These are phyloP conservation scores for Fusarium proliferatum DNA, from an alignment of 2,329 filamentous ascomycete genomes.

Conservation along the genomic window DNA sequence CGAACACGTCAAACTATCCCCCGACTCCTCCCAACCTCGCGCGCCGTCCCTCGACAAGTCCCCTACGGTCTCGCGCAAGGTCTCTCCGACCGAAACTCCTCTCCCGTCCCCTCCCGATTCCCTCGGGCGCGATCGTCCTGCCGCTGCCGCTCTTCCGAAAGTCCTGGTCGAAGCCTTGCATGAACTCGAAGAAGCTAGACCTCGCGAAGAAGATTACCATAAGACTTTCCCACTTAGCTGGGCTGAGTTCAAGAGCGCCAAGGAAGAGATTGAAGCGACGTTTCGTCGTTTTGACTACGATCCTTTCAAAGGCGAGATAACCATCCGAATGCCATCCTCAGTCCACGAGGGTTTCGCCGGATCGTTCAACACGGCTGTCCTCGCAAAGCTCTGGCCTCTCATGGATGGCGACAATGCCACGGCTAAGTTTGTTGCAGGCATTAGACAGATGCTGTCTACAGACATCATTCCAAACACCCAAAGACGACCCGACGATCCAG, in stretches of 20 bases:
- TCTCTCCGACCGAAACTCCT: not conserved
- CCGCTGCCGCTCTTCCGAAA: accelerated
- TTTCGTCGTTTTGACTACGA: not conserved
- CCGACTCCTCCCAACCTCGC: not conserved
- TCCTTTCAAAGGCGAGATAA: accelerated
- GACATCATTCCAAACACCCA: accelerated
- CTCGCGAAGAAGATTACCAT: accelerated
- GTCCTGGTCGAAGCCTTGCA: accelerated
- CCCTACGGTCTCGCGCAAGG: accelerated
- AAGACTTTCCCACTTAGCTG: not conserved
- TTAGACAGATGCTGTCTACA: not conserved
- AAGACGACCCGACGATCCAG: not conserved
- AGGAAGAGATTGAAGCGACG: accelerated
- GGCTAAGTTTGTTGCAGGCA: not conserved
- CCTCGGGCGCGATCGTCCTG: accelerated
- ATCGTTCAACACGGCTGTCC: not conserved
- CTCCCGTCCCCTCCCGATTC: not conserved
- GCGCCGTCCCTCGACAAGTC: not conserved
- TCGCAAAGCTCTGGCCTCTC: accelerated
- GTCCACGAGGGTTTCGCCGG: not conserved
- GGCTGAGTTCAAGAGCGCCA: accelerated
- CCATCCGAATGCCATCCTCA: accelerated
- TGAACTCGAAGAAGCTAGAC: accelerated
- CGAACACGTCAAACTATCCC: accelerated
- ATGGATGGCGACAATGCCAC: not conserved